Conservation (phyloP, 1,284 basidiomycete species). For the Ganoderma meredithae region DNA sequence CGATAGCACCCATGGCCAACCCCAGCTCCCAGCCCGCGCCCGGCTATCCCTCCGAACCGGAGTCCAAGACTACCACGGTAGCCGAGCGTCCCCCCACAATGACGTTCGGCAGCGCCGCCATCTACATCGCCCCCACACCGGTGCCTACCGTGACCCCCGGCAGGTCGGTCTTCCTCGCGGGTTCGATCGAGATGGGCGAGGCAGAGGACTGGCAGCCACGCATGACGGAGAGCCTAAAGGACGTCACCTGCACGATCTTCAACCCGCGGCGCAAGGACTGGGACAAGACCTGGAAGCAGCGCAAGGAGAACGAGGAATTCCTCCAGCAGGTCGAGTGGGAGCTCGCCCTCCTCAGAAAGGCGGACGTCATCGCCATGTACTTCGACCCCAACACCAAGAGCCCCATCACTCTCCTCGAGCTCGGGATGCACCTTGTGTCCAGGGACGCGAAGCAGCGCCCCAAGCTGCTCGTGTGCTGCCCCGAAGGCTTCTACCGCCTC, state of each 20-base stretch:
- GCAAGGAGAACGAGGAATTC: slow-evolving; percentile 11
- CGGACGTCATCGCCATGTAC: slow-evolving; percentile 19
- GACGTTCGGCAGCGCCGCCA: not conserved
- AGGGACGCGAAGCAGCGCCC: not conserved
- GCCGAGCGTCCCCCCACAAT: not conserved
- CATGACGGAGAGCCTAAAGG: slow-evolving; percentile 3
- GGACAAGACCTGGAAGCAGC: slow-evolving; percentile 12
- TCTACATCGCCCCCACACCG: slow-evolving; percentile 6
- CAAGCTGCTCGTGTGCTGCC: slow-evolving; percentile 18
- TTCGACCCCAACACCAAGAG: slow-evolving; percentile 9
- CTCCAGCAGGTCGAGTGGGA: slow-evolving; percentile 18
- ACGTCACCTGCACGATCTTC: slow-evolving; percentile 15
- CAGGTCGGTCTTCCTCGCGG: slow-evolving; percentile 20
- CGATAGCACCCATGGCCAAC: not conserved
- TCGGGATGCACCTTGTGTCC: slow-evolving; percentile 11
- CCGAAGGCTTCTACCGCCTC: slow-evolving; percentile 5
- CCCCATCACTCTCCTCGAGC: slow-evolving; percentile 21
- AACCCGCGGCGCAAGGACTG: slow-evolving; percentile 18
- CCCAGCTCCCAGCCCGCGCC: not conserved
- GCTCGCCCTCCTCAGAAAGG: slow-evolving; percentile 11
- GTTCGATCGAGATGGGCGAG: slow-evolving; percentile 14
- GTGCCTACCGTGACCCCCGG: not conserved
- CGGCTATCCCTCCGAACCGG: no score
- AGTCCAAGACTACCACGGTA: no score
- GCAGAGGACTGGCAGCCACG: slow-evolving; percentile 13